phyloP scores from a whole-genome alignment of 768 basidiomycete genomes.

The Tricholoma terreum region DNA sequence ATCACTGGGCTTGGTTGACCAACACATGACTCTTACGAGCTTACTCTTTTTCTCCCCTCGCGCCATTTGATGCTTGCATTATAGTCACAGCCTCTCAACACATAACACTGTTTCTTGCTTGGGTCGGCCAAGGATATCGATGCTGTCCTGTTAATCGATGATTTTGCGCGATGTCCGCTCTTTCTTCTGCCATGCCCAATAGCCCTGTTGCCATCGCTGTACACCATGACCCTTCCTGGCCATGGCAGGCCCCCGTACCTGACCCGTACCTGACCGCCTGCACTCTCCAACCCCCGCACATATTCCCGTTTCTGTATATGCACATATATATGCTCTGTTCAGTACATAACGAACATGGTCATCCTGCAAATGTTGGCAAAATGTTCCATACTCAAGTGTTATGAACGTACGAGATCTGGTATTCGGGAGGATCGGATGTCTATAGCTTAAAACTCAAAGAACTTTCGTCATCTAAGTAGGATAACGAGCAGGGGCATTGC shows the following conservation, averaged over 20 bases:
- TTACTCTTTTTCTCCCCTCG: neutral
- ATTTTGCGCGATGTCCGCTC: neutral
- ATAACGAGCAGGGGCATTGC: too few relatives aligned
- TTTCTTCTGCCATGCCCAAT: neutral
- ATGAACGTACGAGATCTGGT: too few relatives aligned
- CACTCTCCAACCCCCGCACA: neutral
- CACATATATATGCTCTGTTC: neutral
- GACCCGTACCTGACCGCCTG: neutral
- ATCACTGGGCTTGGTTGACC: neutral
- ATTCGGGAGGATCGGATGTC: too few relatives aligned
- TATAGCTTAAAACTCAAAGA: too few relatives aligned
- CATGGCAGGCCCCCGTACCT: neutral
- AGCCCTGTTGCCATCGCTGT: neutral
- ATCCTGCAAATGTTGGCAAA: too few relatives aligned
- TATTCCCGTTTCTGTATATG: neutral
- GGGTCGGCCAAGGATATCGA: neutral
- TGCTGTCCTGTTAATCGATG: slow-evolving; percentile 1
- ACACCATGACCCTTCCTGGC: neutral
- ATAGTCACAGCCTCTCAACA: neutral
- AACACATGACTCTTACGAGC: neutral
- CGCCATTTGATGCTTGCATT: slow-evolving; percentile 1
- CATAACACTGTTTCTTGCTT: slow-evolving; percentile 2
- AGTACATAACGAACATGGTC: too few relatives aligned
- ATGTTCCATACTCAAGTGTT: too few relatives aligned
- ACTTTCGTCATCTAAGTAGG: too few relatives aligned